phyloP scores from a whole-genome alignment of 2,329 filamentous ascomycete genomes.

The Keithomyces neogunnii region DNA sequence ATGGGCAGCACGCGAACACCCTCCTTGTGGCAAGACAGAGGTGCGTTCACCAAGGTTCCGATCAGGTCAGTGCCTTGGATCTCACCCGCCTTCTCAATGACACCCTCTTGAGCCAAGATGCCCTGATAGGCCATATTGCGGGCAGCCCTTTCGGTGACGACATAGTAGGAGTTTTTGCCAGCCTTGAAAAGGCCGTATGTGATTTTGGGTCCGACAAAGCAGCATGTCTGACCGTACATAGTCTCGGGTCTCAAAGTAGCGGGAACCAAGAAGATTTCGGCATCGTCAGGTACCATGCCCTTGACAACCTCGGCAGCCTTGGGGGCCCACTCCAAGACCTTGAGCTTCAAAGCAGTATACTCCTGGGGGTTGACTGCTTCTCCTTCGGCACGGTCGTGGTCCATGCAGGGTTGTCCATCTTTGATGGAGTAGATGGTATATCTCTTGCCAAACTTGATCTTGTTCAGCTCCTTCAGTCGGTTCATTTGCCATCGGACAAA shows the following conservation, averaged over 20 bases:
- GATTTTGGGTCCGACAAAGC: constrained; percentile 87
- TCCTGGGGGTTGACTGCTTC: constrained; percentile 66
- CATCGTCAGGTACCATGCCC: constrained; percentile 68
- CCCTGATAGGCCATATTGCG: constrained; percentile 96
- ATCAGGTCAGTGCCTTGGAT: constrained; percentile 72
- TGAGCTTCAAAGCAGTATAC: constrained; percentile 87
- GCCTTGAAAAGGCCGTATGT: constrained; percentile 83
- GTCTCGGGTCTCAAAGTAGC: constrained; percentile 93
- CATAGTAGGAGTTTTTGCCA: constrained; percentile 69
- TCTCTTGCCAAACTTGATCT: constrained; percentile 87
- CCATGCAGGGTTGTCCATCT: constrained; percentile 38
- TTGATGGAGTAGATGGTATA: constrained; percentile 74
- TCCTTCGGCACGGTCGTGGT: constrained; percentile 38
- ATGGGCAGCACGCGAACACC: constrained; percentile 88
- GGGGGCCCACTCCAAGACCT: constrained; percentile 81
- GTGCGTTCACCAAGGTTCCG: constrained; percentile 82
- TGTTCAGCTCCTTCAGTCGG: constrained; percentile 76
- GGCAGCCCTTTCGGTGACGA: constrained; percentile 77
- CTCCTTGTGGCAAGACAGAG: constrained; percentile 75
- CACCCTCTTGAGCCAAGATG: constrained; percentile 69
- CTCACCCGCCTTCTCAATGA: constrained; percentile 65
- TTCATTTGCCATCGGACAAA: constrained; percentile 98
- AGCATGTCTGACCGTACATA: constrained; percentile 97
- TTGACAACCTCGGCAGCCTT: constrained; percentile 63
- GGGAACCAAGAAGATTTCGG: constrained; percentile 81